Base-by-base conservation (phyloP, 2,329 filamentous ascomycete species). In the Sporothrix inflata region DNA sequence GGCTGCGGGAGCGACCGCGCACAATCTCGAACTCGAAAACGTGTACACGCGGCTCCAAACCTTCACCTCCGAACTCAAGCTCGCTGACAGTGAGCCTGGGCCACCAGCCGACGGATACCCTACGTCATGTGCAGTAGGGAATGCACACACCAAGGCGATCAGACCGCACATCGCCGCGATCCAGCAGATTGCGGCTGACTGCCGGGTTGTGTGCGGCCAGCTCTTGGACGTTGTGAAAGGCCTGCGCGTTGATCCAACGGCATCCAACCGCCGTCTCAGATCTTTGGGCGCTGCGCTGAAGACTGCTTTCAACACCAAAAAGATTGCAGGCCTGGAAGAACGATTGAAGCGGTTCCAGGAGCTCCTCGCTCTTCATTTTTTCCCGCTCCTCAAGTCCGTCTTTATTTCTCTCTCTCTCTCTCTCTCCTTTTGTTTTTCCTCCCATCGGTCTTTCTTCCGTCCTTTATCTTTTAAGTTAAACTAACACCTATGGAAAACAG, bases 361-460 rank as follows among this genome's bases (percentile, higher is more conserved):
- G 16, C 42, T 67, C 24, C 65, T 67, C 6, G 45, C 45, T 34
- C 65, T 67, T 4, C 65, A 67, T 67, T 67, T 67, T 51, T 21
- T 67, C 7, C 65, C 65, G 5, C 65, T 67, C 65, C 65, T 67
- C 3, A 51, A 67, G 65, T 67, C 8, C 12, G 65, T 45, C 12
- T 34, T 12, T 1, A 12, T 45, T 16, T 45, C 3, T n/a, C n/a
- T n/a, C n/a, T n/a, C n/a, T n/a, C n/a, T n/a, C n/a, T n/a, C 40
- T 27, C n/a, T 12, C 16, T 47, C n/a, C 21, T 65, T 34, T 65
- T 6, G 16, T 38, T 42, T 42, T 2, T 42, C 12, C 16, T 45
- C 16, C 12, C n/a, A 42, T 45, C 40, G 3, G 4, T 30, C n/a
- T 45, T 38, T 5, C 34, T 45, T 65, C 6, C 40, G 4, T n/a